Percentiles rank a stretch among this genome's conserved stretches.
These are phyloP conservation scores for Podospora tetraspora DNA, from an alignment of 495 filamentous ascomycete genomes.

Conservation along the genomic window DNA sequence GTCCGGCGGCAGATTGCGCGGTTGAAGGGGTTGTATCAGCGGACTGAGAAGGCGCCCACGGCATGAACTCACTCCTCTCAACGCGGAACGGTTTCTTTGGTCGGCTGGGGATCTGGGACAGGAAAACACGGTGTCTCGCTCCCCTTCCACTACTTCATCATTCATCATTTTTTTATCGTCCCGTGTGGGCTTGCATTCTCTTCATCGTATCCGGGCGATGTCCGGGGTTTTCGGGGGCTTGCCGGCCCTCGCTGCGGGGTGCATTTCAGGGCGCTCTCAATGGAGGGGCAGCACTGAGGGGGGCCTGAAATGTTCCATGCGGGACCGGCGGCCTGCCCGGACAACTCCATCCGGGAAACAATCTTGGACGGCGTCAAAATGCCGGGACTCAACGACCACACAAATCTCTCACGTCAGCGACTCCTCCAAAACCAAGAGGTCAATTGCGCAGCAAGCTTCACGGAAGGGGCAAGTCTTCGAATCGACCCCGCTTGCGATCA, in stretches of 20 bases:
- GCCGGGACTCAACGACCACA: not conserved
- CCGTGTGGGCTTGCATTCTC: not conserved
- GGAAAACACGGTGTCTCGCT: not conserved
- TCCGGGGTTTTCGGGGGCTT: not conserved
- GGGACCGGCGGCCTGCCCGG: not conserved
- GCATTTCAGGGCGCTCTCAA: not conserved
- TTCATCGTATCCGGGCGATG: not conserved
- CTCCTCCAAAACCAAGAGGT: not conserved
- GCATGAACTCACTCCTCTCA: not conserved
- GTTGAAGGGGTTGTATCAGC: constrained; percentile 26
- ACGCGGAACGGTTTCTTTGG: not conserved
- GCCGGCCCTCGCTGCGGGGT: not conserved
- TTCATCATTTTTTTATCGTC: not conserved
- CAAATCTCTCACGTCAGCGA: not conserved
- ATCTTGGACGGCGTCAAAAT: not conserved
- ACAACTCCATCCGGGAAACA: not conserved
- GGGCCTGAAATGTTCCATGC: not conserved
- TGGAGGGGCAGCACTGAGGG: not conserved
- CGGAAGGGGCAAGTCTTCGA: not conserved
- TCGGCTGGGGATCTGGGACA: not conserved
- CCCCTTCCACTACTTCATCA: not conserved
- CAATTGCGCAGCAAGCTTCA: not conserved
- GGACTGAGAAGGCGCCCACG: constrained; percentile 15
- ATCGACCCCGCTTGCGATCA: not conserved
- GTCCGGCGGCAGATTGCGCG: constrained; percentile 24